Conservation (phyloP, 768 basidiomycete genomes). For the Panaeolus cyanescens region DNA sequence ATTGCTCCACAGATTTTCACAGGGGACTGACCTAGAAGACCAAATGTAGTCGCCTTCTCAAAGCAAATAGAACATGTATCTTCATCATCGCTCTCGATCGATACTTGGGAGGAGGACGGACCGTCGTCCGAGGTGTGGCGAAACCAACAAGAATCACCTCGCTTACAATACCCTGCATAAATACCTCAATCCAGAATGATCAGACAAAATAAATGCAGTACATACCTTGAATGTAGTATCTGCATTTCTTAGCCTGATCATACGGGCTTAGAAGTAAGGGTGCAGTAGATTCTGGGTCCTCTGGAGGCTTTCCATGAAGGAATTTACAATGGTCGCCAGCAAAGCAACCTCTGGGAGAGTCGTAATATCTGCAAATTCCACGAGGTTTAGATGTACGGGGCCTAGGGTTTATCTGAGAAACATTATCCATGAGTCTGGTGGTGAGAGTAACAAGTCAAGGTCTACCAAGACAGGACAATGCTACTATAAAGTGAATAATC, state of each 20-base stretch:
- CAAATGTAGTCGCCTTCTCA: constrained; percentile 70
- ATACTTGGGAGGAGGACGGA: constrained; percentile 13
- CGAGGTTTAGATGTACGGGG: constrained; percentile 72
- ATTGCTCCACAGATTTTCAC: neutral
- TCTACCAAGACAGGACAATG: constrained; percentile 1
- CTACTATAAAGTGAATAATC: neutral
- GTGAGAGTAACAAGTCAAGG: constrained; percentile 9
- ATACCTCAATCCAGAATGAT: constrained; percentile 3
- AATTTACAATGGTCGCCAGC: constrained; percentile 75
- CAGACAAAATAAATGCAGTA: neutral
- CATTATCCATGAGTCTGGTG: constrained; percentile 8
- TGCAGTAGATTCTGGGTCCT: constrained; percentile 31
- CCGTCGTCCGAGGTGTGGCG: constrained; percentile 43
- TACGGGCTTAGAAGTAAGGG: constrained; percentile 55
- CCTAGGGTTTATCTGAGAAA: constrained; percentile 28
- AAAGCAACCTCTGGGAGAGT: constrained; percentile 66
- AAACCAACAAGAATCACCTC: constrained; percentile 79
- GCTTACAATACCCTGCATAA: constrained; percentile 64
- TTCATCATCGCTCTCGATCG: constrained; percentile 40
- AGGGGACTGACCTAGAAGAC: constrained; percentile 56
- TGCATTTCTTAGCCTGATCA: constrained; percentile 72
- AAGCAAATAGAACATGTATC: constrained; percentile 73
- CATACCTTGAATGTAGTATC: constrained; percentile 62
- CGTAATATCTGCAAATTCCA: constrained; percentile 72
- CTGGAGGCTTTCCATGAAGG: constrained; percentile 52